Base-by-base conservation (phyloP, 2,329 filamentous ascomycete genomes). In the Colletotrichum tamarilloi region DNA sequence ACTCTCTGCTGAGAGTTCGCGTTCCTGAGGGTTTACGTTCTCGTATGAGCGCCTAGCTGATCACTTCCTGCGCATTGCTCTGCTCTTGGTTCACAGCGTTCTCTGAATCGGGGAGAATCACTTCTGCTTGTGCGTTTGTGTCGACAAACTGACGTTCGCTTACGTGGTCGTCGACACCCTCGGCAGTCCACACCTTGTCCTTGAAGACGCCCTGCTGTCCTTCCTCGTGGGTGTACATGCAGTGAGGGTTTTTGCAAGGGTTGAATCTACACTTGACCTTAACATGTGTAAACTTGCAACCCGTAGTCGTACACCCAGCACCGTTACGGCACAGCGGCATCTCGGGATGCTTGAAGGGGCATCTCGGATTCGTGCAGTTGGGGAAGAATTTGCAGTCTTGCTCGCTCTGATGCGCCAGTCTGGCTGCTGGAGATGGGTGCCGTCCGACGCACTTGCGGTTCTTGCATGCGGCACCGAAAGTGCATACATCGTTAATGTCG, bases 291-390 rank as follows among this genome's bases (percentile, higher is more conserved):
- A 97, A 99, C 77, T 95, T 95, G 90, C 97, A 99, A 74, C 92
- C 91, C 14, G 92, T 85, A 4, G 91, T 91, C 46, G 92, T 92
- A 87, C 97, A 99, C 80, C 96, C 94, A 60, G 93, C 93, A 32
- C 97, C 97, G 80, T 98, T 98, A 72, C 94, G 92, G 86, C 97
- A 99, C 28, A 94, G 88, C 7, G 95, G 94, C 90, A 95, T 94
- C 32, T 89, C 90, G 0, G 95, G 95, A 81, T 99, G 97, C 82
- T 92, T 93, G 87, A 98, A 99, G 1, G 94, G 91, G 81, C 97
- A 99, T 77, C 90, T 88, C 9, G 92, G 89, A 82, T 98, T 98
- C 62, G 94, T 93, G 87, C 95, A 98, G 84, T 97, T 94, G 72
- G 95, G 95, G 82, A 91, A 97, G 87, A 95, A 98, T 80, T 93